Evolutionary conservation across 108 stramenopile species (phyloP).

Genomic region (Schizochytrium sp.): DNA sequence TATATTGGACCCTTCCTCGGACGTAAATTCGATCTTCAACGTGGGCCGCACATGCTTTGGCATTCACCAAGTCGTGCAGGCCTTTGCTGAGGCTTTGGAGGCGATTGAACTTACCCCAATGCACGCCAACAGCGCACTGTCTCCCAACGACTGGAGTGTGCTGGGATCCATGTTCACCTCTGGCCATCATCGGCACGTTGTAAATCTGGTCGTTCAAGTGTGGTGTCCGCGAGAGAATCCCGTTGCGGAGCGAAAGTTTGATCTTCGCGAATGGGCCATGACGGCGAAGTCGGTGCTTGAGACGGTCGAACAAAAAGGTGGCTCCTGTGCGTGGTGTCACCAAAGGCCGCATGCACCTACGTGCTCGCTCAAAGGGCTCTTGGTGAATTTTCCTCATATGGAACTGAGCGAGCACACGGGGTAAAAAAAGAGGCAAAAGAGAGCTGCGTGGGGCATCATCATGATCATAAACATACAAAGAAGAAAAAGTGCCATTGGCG

Average conservation of each 20-base stretch:
- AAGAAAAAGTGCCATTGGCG: too few relatives aligned
- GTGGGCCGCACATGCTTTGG: constrained; percentile 12
- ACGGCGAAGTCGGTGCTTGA: neutral
- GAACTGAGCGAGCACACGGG: neutral
- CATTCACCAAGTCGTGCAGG: neutral
- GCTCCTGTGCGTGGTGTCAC: neutral
- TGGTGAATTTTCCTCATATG: neutral
- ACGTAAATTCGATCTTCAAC: neutral
- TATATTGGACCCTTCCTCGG: neutral
- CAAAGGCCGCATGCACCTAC: neutral
- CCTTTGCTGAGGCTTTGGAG: constrained; percentile 1
- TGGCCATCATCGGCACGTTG: neutral
- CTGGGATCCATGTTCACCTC: neutral
- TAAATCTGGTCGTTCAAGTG: neutral
- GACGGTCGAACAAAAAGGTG: neutral
- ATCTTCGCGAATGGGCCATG: neutral
- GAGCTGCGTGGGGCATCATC: too few relatives aligned
- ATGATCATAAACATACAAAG: too few relatives aligned
- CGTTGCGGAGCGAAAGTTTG: neutral
- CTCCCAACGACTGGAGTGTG: neutral
- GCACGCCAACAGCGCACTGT: neutral
- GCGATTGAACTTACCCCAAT: neutral
- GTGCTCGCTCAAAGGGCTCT: neutral
- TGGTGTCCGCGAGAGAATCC: constrained; percentile 15
- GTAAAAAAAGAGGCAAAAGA: too few relatives aligned